These are phyloP conservation scores for Epithele typhae DNA, from an alignment of 768 basidiomycete genomes.

Conservation along the genomic window DNA sequence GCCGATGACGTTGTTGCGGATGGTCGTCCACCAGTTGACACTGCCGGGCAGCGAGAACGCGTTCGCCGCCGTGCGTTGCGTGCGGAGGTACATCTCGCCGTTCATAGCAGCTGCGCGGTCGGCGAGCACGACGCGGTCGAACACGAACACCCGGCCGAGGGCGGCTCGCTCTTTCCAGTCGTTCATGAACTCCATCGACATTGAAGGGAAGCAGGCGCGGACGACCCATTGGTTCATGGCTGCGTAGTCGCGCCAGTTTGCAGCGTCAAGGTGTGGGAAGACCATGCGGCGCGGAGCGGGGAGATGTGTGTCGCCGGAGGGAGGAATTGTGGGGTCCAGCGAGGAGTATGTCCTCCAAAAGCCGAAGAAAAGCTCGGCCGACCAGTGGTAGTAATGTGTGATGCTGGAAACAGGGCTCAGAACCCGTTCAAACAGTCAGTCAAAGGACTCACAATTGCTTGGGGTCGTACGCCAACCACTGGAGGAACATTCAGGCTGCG, in stretches of 20 bases:
- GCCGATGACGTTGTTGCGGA: constrained; percentile 67
- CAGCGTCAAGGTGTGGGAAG: constrained; percentile 69
- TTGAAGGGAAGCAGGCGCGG: constrained; percentile 74
- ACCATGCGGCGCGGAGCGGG: constrained; percentile 71
- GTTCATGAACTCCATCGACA: constrained; percentile 71
- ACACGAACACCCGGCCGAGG: constrained; percentile 65
- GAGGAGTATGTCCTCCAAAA: constrained; percentile 90
- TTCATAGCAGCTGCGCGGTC: constrained; percentile 85
- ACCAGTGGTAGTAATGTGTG: constrained; percentile 92
- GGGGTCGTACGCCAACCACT: constrained; percentile 84
- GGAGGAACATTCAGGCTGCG: no score
- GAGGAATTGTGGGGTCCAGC: constrained; percentile 64
- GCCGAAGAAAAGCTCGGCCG: constrained; percentile 88
- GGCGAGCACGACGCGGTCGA: constrained; percentile 84
- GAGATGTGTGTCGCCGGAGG: constrained; percentile 64
- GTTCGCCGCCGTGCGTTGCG: constrained; percentile 72
- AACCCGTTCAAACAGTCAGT: neutral
- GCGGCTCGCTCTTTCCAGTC: constrained; percentile 82
- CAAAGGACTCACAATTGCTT: constrained; percentile 64
- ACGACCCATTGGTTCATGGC: constrained; percentile 88
- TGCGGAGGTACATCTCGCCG: constrained; percentile 59
- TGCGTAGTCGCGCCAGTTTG: constrained; percentile 89
- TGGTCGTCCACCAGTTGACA: constrained; percentile 79
- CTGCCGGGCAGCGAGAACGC: constrained; percentile 74
- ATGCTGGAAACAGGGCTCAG: constrained; percentile 43